phyloP scores from a whole-genome alignment of 2,329 filamentous ascomycete genomes.

The Fusarium multiceps region DNA sequence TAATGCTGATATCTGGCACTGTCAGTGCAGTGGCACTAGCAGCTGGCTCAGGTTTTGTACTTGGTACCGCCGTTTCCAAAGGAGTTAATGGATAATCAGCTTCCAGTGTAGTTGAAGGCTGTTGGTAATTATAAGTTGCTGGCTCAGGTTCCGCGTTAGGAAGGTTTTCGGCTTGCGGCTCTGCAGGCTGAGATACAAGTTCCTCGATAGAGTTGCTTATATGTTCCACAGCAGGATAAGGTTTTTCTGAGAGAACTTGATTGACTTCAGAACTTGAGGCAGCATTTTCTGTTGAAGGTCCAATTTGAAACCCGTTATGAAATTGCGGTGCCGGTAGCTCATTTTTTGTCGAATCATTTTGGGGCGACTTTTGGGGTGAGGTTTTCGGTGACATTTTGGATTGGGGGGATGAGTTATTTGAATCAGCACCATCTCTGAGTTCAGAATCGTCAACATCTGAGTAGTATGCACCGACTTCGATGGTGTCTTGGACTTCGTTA shows the following conservation, averaged over 20 bases:
- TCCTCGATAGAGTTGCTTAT: constrained; percentile 29
- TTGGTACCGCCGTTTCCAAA: constrained; percentile 3
- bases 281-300: constrained; percentile 7
- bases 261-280: constrained; percentile 12
- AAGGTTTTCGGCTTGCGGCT: constrained; percentile 31
- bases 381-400: constrained; percentile 40
- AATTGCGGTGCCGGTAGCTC: constrained; percentile 22
- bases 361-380: constrained; percentile 17
- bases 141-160: constrained; percentile 37
- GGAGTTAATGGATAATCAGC: background rate
- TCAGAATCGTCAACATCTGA: constrained; percentile 51
- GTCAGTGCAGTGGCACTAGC: constrained; percentile 1
- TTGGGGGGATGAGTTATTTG: constrained; percentile 48
- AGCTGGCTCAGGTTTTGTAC: constrained; percentile 10
- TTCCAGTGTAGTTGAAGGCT: constrained; percentile 2
- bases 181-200: constrained; percentile 30
- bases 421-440: constrained; percentile 38
- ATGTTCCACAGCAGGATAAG: constrained; percentile 27
- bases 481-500: constrained; percentile 67
- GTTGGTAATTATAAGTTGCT: constrained; percentile 17
- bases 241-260: constrained; percentile 12
- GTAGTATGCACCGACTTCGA: constrained; percentile 63
- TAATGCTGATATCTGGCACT: background rate
- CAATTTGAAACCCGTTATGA: background rate
- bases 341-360: constrained; percentile 31